Conservation (phyloP, 2,329 filamentous ascomycete species). For the Fusarium irregulare region DNA sequence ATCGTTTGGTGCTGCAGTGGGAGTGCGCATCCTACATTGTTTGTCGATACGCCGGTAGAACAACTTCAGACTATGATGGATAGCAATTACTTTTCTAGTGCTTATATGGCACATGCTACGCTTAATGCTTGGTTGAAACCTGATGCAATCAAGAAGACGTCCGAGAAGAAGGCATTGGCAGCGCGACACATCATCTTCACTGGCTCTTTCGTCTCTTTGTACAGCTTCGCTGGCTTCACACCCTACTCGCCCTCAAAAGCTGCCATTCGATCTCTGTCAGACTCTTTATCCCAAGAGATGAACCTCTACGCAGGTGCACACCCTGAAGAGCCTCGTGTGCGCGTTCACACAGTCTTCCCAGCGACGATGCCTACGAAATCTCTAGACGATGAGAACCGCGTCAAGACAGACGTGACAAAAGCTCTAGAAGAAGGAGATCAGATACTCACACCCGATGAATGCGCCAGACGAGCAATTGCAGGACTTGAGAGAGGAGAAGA, state of each 20-base stretch:
- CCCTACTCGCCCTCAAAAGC: constrained; percentile 32
- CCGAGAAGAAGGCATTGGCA: neutral
- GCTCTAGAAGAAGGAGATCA: constrained; percentile 33
- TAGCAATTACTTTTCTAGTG: constrained; percentile 38
- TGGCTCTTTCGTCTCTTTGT: constrained; percentile 31
- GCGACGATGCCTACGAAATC: constrained; percentile 36
- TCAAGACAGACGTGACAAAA: constrained; percentile 35
- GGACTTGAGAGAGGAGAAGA: constrained; percentile 26
- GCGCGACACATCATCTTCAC: constrained; percentile 33
- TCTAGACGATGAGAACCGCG: constrained; percentile 23
- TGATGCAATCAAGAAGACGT: neutral
- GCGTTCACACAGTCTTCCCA: constrained; percentile 31
- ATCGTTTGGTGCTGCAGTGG: constrained; percentile 36
- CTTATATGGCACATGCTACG: constrained; percentile 34
- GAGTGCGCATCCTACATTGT: constrained; percentile 31
- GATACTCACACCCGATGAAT: constrained; percentile 23
- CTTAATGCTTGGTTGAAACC: constrained; percentile 28
- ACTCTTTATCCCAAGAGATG: constrained; percentile 36
- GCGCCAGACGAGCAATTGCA: constrained; percentile 23
- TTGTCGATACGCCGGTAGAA: constrained; percentile 31
- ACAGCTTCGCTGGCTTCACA: constrained; percentile 31
- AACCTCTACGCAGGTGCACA: constrained; percentile 31
- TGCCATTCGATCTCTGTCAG: constrained; percentile 27
- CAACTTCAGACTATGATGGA: constrained; percentile 38
- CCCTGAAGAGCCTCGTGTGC: constrained; percentile 9